Conservation (phyloP, 1,139 yeast genomes). For the Kluyveromyces sp. region DNA sequence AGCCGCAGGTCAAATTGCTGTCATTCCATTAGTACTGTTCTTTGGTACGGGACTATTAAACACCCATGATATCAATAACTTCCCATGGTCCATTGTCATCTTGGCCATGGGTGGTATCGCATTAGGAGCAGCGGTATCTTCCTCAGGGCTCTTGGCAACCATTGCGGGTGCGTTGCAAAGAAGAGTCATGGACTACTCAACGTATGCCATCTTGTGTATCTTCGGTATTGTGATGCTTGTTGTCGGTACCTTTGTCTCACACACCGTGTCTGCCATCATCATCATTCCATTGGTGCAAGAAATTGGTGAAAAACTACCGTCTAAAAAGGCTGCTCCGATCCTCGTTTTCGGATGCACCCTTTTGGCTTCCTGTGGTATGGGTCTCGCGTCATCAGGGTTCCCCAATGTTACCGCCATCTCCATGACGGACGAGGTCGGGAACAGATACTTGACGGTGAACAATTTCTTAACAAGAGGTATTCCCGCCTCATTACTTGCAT, state of each 20-base stretch:
- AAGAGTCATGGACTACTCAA: constrained; percentile 48
- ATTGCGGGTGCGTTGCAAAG: constrained; percentile 53
- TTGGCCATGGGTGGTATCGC: constrained; percentile 79
- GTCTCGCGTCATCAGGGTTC: constrained; percentile 68
- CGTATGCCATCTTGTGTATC: constrained; percentile 55
- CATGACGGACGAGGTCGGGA: constrained; percentile 65
- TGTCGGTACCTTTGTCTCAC: constrained; percentile 70
- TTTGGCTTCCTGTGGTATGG: constrained; percentile 71
- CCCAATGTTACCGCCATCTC: constrained; percentile 78
- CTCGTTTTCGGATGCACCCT: constrained; percentile 62
- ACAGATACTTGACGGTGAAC: constrained; percentile 56
- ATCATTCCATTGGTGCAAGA: constrained; percentile 64
- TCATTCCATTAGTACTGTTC: constrained; percentile 57
- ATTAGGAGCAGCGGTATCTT: constrained; percentile 65
- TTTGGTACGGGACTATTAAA: constrained; percentile 65
- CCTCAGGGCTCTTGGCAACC: constrained; percentile 60
- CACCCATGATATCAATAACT: constrained; percentile 60
- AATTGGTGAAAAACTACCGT: constrained; percentile 51
- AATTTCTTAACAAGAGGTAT: constrained; percentile 68
- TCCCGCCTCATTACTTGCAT: constrained; percentile 55
- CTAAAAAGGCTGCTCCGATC: constrained; percentile 45
- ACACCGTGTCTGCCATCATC: constrained; percentile 71
- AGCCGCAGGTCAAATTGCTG: constrained; percentile 64
- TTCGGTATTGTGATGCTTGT: constrained; percentile 60
- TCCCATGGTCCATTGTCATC: constrained; percentile 71